Percentiles rank a stretch among this genome's conserved stretches.
Evolutionary conservation across 2,329 filamentous ascomycete species (phyloP).

Genomic region (Diaporthe citri): DNA sequence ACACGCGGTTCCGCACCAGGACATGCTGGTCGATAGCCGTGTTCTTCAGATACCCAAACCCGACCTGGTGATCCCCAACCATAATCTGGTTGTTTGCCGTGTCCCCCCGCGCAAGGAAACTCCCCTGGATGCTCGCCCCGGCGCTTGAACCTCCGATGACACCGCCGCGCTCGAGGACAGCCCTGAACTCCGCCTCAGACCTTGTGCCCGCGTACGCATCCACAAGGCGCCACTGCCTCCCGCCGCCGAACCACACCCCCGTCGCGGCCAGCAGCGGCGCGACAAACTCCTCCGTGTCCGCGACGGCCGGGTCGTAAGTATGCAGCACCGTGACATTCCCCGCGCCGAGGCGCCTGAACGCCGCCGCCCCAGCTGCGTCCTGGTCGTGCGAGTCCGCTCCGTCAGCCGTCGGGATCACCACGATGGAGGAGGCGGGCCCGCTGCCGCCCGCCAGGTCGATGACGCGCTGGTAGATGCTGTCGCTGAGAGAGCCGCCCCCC

Average conservation of each 20-base stretch:
- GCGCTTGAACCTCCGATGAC: conserved; percentile 48
- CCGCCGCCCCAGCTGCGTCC: conserved; percentile 44
- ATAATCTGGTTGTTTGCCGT: conserved; percentile 49
- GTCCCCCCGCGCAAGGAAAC: conserved; percentile 50
- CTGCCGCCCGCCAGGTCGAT: conserved; percentile 47
- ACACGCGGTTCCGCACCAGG: conserved; percentile 48
- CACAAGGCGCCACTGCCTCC: conserved; percentile 50
- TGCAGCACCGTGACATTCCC: conserved; percentile 48
- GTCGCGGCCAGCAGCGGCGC: conserved; percentile 44
- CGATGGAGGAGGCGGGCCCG: conserved; percentile 44
- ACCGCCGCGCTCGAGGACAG: conserved; percentile 47
- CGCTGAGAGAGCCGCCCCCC: conserved; percentile 48
- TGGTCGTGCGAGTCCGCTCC: conserved; percentile 47
- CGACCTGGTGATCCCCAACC: conserved; percentile 49
- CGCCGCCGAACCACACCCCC: conserved; percentile 50
- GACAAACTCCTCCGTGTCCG: conserved; percentile 50
- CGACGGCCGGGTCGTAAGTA: conserved; percentile 48
- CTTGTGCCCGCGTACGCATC: conserved; percentile 51
- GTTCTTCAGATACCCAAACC: conserved; percentile 48
- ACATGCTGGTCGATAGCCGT: conserved; percentile 51
- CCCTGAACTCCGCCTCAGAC: conserved; percentile 46
- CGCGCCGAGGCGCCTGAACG: conserved; percentile 48
- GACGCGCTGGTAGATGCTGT: conserved; percentile 48
- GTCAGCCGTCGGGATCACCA: conserved; percentile 50
- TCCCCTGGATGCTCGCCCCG: conserved; percentile 50